Evolutionary conservation across 345 rosid genomes (phyloP).

Genomic region (Sisymbrium altissimum): DNA sequence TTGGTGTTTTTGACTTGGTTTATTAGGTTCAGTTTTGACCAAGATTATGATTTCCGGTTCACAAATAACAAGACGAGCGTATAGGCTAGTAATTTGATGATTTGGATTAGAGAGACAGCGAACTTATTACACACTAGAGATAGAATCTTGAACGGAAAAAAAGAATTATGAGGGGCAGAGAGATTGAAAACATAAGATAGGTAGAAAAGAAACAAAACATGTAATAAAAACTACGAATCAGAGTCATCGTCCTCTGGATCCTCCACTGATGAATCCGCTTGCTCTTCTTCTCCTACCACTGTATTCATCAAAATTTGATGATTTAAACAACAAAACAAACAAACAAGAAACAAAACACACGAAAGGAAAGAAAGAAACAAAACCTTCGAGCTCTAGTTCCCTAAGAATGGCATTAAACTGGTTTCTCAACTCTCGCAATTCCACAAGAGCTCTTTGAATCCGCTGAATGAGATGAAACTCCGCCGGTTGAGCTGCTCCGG

Average conservation of each 20-base stretch:
- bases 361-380: background rate
- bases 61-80: background rate
- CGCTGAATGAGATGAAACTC: conserved; percentile 23
- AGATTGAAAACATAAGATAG: background rate
- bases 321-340: background rate
- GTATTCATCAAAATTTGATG: background rate
- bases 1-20: background rate
- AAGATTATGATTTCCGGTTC: conserved; percentile 3
- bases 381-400: conserved; percentile 22
- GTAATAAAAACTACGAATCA: conserved; percentile 19
- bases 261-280: conserved; percentile 35
- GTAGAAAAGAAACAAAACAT: background rate
- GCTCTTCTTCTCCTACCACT: conserved; percentile 33
- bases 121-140: background rate
- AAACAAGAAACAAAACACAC: background rate
- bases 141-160: too few relatives aligned
- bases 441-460: conserved; percentile 32
- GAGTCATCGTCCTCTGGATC: conserved; percentile 37
- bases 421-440: conserved; percentile 24
- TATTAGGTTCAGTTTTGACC: background rate
- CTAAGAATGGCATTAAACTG: conserved; percentile 33
- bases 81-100: background rate
- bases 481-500: background rate
- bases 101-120: background rate
- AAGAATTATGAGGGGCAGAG: background rate